Evolutionary conservation across 2,329 filamentous ascomycete genomes (phyloP).

Genomic region (Trichophyton mentagrophytes): DNA sequence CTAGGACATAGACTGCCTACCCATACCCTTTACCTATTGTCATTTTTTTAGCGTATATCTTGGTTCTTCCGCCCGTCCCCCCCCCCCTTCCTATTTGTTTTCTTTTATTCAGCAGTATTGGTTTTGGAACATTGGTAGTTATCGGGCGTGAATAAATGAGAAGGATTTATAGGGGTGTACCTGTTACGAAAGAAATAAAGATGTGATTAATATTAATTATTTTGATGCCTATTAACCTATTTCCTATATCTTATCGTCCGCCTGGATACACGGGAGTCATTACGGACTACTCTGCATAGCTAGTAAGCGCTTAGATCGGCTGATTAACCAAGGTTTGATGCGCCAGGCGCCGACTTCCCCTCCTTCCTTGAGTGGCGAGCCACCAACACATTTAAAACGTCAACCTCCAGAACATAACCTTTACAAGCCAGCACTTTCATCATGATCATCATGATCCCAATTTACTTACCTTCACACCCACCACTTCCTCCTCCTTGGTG

Average conservation of each 20-base stretch:
- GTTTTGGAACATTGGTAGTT: too few species aligned
- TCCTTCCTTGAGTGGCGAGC: background rate
- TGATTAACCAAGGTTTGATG: background rate
- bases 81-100: too few species aligned
- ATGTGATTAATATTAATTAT: too few species aligned
- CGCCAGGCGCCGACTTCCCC: background rate
- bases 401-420: background rate
- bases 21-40: background rate
- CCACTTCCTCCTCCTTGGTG: background rate
- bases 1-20: background rate
- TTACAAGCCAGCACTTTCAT: background rate
- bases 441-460: background rate
- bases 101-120: too few species aligned
- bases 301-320: too few species aligned
- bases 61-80: too few species aligned
- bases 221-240: too few species aligned
- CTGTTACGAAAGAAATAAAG: too few species aligned
- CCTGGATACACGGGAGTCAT: too few species aligned
- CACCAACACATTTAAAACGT: background rate
- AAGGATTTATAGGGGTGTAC: too few species aligned
- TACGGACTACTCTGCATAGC: too few species aligned
- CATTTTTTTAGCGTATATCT: background rate
- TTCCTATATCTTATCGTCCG: too few species aligned
- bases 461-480: background rate
- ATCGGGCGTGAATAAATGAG: background rate